These are phyloP conservation scores for Pichia cactophila DNA, from an alignment of 1,139 yeast genomes.

Conservation along the genomic window DNA sequence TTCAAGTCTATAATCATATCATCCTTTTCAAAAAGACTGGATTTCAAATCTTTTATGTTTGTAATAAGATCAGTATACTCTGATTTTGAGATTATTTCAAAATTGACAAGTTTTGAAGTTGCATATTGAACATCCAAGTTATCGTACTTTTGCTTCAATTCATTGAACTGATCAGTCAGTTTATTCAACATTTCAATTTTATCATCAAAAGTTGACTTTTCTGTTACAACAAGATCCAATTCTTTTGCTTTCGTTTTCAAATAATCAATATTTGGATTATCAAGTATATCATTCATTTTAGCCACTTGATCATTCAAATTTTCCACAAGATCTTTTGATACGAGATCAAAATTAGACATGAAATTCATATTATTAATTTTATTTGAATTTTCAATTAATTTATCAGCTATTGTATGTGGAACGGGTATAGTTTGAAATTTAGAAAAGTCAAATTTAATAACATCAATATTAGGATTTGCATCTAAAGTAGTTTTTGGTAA, in stretches of 20 bases:
- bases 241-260: constrained; percentile 20
- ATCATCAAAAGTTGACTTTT: constrained; percentile 11
- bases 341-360: constrained; percentile 40
- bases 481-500: constrained; percentile 11
- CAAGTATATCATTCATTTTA: constrained; percentile 1
- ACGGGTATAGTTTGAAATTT: constrained; percentile 6
- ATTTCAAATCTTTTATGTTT: constrained; percentile 18
- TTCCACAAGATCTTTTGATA: constrained; percentile 19
- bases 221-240: constrained; percentile 27
- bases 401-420: not conserved
- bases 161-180: not conserved
- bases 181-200: not conserved
- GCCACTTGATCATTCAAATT: constrained; percentile 30
- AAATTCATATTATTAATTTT: constrained; percentile 37
- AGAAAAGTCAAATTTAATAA: constrained; percentile 2
- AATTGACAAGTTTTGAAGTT: constrained; percentile 26
- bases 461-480: not conserved
- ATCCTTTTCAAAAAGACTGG: not conserved
- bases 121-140: constrained; percentile 8
- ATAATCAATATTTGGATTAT: constrained; percentile 28
- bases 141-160: not conserved
- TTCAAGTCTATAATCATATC: no score
- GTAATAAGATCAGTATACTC: not conserved
- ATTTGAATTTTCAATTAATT: constrained; percentile 19
- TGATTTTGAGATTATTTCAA: constrained; percentile 15